Percentiles rank a stretch among this genome's conserved stretches.
Evolutionary conservation across 73 alveolate species (phyloP).

Genomic region (Paramecium octaurelia): DNA sequence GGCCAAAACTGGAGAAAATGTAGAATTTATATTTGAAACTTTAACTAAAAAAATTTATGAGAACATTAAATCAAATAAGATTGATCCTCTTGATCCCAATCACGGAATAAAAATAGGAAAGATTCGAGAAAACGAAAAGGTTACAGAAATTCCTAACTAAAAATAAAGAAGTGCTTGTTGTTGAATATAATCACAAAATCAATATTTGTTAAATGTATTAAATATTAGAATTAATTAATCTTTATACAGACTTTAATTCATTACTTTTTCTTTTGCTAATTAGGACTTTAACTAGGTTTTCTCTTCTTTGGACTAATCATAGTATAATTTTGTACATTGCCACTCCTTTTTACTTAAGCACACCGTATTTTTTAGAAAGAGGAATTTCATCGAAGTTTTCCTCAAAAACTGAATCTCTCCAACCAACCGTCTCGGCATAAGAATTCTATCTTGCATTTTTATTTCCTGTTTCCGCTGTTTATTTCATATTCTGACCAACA

Average conservation of each 20-base stretch:
- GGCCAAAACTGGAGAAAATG: slow-evolving; percentile 77
- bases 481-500: background rate
- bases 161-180: background rate
- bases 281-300: background rate
- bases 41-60: background rate
- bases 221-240: background rate
- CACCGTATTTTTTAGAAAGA: background rate
- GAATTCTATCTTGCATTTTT: background rate
- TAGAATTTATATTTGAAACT: slow-evolving; percentile 42
- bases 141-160: background rate
- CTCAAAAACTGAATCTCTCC: background rate
- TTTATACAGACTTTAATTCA: background rate
- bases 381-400: background rate
- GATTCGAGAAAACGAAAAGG: background rate
- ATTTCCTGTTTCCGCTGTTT: background rate
- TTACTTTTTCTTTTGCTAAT: background rate
- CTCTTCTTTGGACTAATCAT: background rate
- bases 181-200: background rate
- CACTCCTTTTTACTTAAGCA: background rate
- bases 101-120: slow-evolving; percentile 12
- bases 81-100: slow-evolving; percentile 21
- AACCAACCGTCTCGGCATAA: background rate
- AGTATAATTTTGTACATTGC: background rate
- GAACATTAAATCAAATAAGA: background rate
- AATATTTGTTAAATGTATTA: background rate